These are phyloP conservation scores for Actinomucor elegans DNA, from an alignment of 371 early-diverging fungal genomes.

Conservation along the genomic window DNA sequence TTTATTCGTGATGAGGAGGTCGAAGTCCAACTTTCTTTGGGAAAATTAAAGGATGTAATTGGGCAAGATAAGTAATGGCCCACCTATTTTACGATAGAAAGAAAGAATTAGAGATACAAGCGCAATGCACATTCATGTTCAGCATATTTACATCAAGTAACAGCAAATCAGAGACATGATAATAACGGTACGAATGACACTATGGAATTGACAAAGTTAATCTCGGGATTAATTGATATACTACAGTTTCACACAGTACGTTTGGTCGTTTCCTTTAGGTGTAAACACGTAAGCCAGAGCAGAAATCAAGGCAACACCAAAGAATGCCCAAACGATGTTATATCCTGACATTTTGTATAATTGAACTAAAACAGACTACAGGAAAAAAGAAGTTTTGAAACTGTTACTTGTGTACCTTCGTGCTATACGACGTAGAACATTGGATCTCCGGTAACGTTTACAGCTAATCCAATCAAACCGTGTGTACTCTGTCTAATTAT, in stretches of 20 bases:
- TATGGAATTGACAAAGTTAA: slow-evolving; percentile 11
- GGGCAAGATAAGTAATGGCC: slow-evolving; percentile 76
- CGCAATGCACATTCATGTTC: too few species aligned
- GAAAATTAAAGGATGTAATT: slow-evolving; percentile 68
- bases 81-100: slow-evolving; percentile 67
- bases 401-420: too few species aligned
- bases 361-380: not conserved
- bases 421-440: too few species aligned
- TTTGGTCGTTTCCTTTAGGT: slow-evolving; percentile 62
- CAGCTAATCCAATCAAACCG: too few species aligned
- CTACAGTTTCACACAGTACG: slow-evolving; percentile 30
- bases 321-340: slow-evolving; percentile 54
- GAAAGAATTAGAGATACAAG: too few species aligned
- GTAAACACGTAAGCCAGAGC: slow-evolving; percentile 52
- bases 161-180: slow-evolving; percentile 69
- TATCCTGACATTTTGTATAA: slow-evolving; percentile 51
- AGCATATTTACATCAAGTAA: slow-evolving; percentile 62
- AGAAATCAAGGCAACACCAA: slow-evolving; percentile 38
- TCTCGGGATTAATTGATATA: not conserved
- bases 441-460: too few species aligned
- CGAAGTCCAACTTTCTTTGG: slow-evolving; percentile 68
- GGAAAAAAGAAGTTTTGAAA: too few species aligned
- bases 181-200: slow-evolving; percentile 66
- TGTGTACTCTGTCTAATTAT: too few species aligned
- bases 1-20: slow-evolving; percentile 37